Conservation (phyloP, 1,284 basidiomycete genomes). For the Ustilago sp. region DNA sequence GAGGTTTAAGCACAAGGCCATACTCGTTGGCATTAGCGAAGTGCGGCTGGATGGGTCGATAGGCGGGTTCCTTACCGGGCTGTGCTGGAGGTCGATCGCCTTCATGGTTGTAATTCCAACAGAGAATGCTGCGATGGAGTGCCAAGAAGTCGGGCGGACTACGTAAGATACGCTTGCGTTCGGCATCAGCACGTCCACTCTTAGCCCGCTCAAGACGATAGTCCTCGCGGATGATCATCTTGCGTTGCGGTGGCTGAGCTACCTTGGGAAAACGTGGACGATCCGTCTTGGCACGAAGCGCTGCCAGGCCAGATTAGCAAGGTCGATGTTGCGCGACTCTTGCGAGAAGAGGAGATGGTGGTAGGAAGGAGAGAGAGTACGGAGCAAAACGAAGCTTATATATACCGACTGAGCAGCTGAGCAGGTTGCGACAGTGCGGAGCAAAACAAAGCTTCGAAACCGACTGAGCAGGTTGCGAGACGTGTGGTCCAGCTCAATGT, state of each 20-base stretch:
- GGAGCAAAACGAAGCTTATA: no score
- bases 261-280: slow-evolving; percentile 66
- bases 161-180: slow-evolving; percentile 74
- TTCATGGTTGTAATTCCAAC: slow-evolving; percentile 84
- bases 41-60: slow-evolving; percentile 72
- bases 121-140: slow-evolving; percentile 83
- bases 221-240: slow-evolving; percentile 79
- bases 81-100: slow-evolving; percentile 74
- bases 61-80: slow-evolving; percentile 69
- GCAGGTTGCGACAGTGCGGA: no score
- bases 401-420: no score
- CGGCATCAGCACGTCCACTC: slow-evolving; percentile 49
- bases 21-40: slow-evolving; percentile 81
- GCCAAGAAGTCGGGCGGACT: slow-evolving; percentile 84
- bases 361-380: no score
- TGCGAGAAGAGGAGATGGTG: no score
- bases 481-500: no score
- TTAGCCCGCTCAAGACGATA: slow-evolving; percentile 43
- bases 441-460: no score
- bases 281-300: slow-evolving; percentile 71
- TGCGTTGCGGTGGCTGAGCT: slow-evolving; percentile 74
- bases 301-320: slow-evolving; percentile 71
- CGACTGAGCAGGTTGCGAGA: no score
- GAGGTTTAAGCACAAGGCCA: slow-evolving; percentile 81
- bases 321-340: no score